A percentile compares a stretch with the other conserved stretches of the same genome.
These are phyloP conservation scores for Larix kaempferi DNA, from an alignment of 75 land plant genomes.

Conservation along the genomic window DNA sequence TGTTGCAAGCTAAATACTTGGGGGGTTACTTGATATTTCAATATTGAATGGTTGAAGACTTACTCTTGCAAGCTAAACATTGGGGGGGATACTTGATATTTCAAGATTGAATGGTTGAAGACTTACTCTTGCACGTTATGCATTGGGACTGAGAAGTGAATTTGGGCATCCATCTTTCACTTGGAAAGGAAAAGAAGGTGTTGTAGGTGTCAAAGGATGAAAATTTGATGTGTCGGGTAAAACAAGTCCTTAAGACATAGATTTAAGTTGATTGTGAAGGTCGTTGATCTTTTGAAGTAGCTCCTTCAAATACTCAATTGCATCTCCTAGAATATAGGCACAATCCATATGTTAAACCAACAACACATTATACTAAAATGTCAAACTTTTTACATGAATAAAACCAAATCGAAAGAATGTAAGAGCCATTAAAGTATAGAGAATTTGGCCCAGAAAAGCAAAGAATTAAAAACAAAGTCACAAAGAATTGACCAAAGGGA, in stretches of 20 bases:
- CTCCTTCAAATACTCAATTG: constrained; percentile 87
- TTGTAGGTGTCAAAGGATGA: constrained; percentile 62
- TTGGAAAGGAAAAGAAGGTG: constrained; percentile 41
- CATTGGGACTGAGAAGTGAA: constrained; percentile 66
- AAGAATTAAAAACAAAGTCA: background rate
- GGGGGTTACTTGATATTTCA: background rate
- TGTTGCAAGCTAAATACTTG: background rate
- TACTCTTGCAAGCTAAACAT: constrained; percentile 71
- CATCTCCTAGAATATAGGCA: constrained; percentile 96
- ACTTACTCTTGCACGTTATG: constrained; percentile 81
- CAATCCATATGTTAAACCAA: constrained; percentile 78
- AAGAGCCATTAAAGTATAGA: background rate
- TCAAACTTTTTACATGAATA: background rate
- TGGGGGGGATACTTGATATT: background rate
- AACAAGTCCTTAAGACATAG: constrained; percentile 42
- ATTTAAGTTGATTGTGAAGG: constrained; percentile 87
- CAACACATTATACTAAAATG: background rate
- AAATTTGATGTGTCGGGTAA: constrained; percentile 44
- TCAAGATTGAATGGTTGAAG: background rate
- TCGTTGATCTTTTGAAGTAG: constrained; percentile 90
- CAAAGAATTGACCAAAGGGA: no score
- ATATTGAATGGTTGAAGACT: background rate
- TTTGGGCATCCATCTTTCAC: constrained; percentile 87
- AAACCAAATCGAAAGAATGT: background rate
- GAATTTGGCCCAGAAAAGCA: background rate